Percentiles rank a stretch among this genome's conserved stretches.
Conservation (phyloP, 306 rosid species). For the Castanopsis chinensis region DNA sequence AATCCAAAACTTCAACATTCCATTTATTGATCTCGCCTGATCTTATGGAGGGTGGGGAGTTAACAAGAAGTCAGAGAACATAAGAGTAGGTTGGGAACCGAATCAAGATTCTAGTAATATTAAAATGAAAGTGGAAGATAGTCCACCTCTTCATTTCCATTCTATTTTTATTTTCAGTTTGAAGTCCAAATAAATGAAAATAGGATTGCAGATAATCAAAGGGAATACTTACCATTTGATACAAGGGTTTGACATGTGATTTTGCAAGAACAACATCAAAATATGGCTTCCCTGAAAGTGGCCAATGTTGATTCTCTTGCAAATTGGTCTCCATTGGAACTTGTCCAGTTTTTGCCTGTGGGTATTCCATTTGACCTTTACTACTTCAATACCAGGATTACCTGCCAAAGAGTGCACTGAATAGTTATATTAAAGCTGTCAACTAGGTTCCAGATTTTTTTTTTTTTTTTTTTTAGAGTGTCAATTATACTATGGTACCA, state of each 20-base stretch:
- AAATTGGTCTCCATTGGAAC: constrained; percentile 5
- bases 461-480: background rate
- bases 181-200: constrained; percentile 4
- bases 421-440: background rate
- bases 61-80: too few species aligned
- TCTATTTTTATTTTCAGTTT: background rate
- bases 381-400: background rate
- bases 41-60: background rate
- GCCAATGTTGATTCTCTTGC: constrained; percentile 33
- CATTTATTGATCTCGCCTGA: background rate
- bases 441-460: too few species aligned
- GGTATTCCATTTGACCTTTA: constrained; percentile 2
- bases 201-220: background rate
- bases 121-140: background rate
- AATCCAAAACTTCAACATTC: background rate
- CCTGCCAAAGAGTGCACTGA: constrained; percentile 12
- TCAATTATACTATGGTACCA: background rate
- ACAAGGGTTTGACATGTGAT: constrained; percentile 26
- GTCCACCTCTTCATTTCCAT: background rate
- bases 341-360: background rate
- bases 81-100: background rate
- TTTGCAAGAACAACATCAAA: constrained; percentile 25
- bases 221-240: constrained; percentile 33
- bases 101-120: background rate
- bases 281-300: constrained; percentile 50